A percentile compares a stretch with the other conserved stretches of the same genome.
Conservation (phyloP, 805 yeast species). For the Ogataea glucozyma region DNA sequence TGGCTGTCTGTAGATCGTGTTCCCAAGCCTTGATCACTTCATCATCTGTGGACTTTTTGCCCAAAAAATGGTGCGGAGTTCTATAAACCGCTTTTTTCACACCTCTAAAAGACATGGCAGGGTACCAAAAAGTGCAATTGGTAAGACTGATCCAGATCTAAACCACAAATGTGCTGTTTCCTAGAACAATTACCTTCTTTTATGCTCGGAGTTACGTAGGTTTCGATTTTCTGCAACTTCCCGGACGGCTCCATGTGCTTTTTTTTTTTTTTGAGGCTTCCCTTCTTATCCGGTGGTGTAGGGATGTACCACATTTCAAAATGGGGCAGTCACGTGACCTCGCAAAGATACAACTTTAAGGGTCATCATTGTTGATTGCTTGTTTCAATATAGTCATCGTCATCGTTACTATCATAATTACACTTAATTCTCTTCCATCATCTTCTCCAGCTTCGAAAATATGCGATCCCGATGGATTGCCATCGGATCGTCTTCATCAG, state of each 20-base stretch:
- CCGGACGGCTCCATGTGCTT: neutral
- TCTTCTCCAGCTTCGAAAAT: conserved; percentile 54
- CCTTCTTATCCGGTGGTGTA: conserved; percentile 1
- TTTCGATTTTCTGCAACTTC: too few species aligned
- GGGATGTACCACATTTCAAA: neutral
- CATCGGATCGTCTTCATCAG: conserved; percentile 57
- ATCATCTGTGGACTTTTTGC: conserved; percentile 39
- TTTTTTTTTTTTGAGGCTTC: neutral
- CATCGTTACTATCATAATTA: neutral
- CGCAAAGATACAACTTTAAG: too few species aligned
- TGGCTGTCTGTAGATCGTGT: conserved; percentile 42
- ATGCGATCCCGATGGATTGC: conserved; percentile 66
- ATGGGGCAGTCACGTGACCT: conserved; percentile 1
- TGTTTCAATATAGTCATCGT: too few species aligned
- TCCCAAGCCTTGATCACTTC: conserved; percentile 43
- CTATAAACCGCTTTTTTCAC: conserved; percentile 38
- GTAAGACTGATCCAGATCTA: too few species aligned
- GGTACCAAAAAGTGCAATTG: too few species aligned
- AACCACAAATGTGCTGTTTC: too few species aligned
- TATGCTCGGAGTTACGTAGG: too few species aligned
- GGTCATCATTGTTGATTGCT: too few species aligned
- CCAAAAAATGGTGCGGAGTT: conserved; percentile 39
- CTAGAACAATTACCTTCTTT: too few species aligned
- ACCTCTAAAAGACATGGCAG: conserved; percentile 37
- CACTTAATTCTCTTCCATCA: conserved; percentile 45